Percentiles rank a stretch among this genome's conserved stretches.
Evolutionary conservation across 139 green algal species (phyloP).

Genomic region (Haematococcus lacustris): DNA sequence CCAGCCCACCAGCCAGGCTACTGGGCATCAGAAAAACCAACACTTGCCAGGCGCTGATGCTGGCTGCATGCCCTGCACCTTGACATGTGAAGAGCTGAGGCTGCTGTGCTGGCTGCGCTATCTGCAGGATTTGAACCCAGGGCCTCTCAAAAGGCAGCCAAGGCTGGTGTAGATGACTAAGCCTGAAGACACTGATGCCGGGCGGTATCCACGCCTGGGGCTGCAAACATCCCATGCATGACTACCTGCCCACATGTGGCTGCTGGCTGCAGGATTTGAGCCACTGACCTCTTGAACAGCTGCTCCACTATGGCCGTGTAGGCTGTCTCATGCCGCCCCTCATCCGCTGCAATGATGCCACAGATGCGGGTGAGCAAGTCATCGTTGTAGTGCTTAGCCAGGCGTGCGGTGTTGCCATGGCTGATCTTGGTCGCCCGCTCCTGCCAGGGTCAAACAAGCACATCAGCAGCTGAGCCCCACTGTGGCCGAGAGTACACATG

Average conservation of each 20-base stretch:
- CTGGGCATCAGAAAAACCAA: too few species aligned
- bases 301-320: constrained; percentile 33
- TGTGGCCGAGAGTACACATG: too few species aligned
- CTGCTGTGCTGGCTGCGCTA: too few species aligned
- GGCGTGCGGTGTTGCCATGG: constrained; percentile 90
- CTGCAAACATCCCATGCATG: background rate
- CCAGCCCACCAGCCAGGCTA: too few species aligned
- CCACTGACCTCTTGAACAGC: constrained; percentile 11
- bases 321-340: constrained; percentile 88
- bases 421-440: constrained; percentile 56
- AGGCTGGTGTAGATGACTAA: too few species aligned
- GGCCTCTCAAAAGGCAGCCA: too few species aligned
- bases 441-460: background rate
- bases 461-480: too few species aligned
- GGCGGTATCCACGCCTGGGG: background rate
- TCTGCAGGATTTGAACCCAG: too few species aligned
- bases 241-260: background rate
- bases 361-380: constrained; percentile 69
- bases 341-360: constrained; percentile 85
- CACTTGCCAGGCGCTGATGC: too few species aligned
- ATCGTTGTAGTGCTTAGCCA: constrained; percentile 82
- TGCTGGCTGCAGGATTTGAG: background rate
- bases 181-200: too few species aligned
- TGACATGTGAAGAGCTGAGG: too few species aligned
- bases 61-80: too few species aligned